Percentiles rank a stretch among this genome's conserved stretches.
These are phyloP conservation scores for Filosporella fistucella DNA, from an alignment of 495 filamentous ascomycete genomes.

Conservation along the genomic window DNA sequence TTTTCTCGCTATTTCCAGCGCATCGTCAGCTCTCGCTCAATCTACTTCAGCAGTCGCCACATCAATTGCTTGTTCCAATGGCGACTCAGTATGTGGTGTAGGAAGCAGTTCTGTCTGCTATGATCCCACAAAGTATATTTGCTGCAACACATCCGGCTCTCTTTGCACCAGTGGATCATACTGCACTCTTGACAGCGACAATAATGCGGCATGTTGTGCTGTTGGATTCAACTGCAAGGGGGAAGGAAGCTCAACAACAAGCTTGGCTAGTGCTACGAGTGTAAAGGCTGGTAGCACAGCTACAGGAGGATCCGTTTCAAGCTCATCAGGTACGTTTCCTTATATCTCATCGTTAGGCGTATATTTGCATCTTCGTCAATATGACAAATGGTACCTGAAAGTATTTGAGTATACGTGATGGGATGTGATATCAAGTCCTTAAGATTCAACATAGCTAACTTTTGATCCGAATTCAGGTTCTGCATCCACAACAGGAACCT, in stretches of 20 bases:
- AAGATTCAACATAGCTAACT: no score
- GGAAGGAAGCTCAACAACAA: neutral
- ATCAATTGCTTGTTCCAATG: neutral
- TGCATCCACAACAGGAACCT: neutral
- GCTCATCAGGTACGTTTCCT: neutral
- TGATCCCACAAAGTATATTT: neutral
- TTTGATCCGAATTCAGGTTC: no score
- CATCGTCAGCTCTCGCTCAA: neutral
- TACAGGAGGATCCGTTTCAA: slow-evolving; percentile 1
- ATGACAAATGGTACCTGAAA: no score
- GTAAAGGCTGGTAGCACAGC: neutral
- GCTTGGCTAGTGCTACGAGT: neutral
- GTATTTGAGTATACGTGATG: no score
- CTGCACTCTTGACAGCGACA: neutral
- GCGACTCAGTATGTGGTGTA: neutral
- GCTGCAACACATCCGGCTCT: neutral
- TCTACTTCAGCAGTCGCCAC: neutral
- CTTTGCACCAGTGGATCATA: neutral
- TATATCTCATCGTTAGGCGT: no score
- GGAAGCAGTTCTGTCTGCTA: slow-evolving; percentile 2
- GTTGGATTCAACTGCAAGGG: slow-evolving; percentile 1
- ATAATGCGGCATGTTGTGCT: neutral
- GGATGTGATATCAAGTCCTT: no score
- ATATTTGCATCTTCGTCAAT: no score
- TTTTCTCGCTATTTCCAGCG: neutral